phyloP scores from a whole-genome alignment of 352 stramenopile genomes.

The Phytophthora litchii region DNA sequence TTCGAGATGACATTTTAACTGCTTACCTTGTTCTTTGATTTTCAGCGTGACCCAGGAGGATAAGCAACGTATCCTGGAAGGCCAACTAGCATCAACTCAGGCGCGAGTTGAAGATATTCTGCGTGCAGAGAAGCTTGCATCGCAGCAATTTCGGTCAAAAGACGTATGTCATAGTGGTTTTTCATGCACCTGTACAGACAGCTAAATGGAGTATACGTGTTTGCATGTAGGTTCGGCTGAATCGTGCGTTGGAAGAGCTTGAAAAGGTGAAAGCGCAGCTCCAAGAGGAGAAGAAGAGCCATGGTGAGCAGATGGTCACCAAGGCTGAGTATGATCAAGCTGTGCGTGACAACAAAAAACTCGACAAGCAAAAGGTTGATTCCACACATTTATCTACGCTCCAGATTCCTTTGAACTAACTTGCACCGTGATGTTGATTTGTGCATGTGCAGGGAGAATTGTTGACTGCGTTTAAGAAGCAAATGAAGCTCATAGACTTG shows the following conservation, averaged over 20 bases:
- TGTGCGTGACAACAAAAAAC: conserved; percentile 69
- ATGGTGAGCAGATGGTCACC: conserved; percentile 51
- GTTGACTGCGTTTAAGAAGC: conserved; percentile 81
- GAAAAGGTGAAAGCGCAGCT: conserved; percentile 75
- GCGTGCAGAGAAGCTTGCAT: conserved; percentile 63
- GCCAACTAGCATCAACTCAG: conserved; percentile 57
- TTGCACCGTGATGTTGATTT: background rate
- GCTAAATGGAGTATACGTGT: background rate
- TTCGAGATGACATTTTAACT: background rate
- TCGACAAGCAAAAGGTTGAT: conserved; percentile 83
- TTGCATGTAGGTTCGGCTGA: conserved; percentile 62
- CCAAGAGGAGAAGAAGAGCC: conserved; percentile 55
- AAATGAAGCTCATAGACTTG: conserved; percentile 89
- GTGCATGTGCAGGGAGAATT: conserved; percentile 54
- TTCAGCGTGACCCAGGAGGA: conserved; percentile 65
- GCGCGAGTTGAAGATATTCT: conserved; percentile 52
- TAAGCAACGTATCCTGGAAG: conserved; percentile 76
- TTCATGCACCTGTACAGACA: background rate
- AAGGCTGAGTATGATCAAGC: conserved; percentile 68
- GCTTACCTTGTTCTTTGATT: background rate
- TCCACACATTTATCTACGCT: background rate
- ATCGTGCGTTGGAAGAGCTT: conserved; percentile 77
- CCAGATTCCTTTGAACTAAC: background rate
- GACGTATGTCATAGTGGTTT: conserved; percentile 37
- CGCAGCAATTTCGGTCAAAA: conserved; percentile 79